Conservation (phyloP, 1,139 yeast genomes). For the Kluyveromyces sp. region DNA sequence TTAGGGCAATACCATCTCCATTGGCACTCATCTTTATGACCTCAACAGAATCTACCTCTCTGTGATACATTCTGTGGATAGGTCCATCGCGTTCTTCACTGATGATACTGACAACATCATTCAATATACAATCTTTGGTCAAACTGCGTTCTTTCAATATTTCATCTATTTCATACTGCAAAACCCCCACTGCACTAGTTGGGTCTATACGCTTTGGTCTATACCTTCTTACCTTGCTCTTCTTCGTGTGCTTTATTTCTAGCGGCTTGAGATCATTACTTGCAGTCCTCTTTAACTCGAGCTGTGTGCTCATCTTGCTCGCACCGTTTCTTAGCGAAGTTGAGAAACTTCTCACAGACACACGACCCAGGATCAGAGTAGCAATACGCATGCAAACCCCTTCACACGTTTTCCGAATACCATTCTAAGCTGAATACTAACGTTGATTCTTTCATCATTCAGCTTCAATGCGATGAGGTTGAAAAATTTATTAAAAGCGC, state of each 20-base stretch:
- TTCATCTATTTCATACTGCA: constrained; percentile 64
- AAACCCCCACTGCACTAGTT: constrained; percentile 75
- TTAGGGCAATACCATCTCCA: constrained; percentile 71
- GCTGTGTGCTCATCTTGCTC: constrained; percentile 1
- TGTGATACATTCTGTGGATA: constrained; percentile 40
- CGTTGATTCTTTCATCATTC: neutral
- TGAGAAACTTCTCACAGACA: neutral
- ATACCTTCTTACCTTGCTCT: constrained; percentile 41
- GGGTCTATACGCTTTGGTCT: constrained; percentile 61
- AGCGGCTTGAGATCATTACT: constrained; percentile 7
- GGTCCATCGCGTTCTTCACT: constrained; percentile 43
- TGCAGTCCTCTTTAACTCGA: constrained; percentile 12
- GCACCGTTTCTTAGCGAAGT: neutral
- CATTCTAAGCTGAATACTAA: neutral
- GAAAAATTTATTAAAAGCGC: constrained; percentile 5
- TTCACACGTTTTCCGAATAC: neutral
- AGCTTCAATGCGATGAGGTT: constrained; percentile 5
- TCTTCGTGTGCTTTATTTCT: constrained; percentile 27
- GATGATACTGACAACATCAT: constrained; percentile 59
- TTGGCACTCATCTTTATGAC: constrained; percentile 58
- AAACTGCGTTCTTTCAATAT: constrained; percentile 42
- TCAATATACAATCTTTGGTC: constrained; percentile 42
- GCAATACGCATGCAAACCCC: constrained; percentile 2
- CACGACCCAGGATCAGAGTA: neutral
- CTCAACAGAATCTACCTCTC: constrained; percentile 51